Base-by-base conservation (phyloP, 2,329 filamentous ascomycete genomes). In the Alternaria tenuissima region DNA sequence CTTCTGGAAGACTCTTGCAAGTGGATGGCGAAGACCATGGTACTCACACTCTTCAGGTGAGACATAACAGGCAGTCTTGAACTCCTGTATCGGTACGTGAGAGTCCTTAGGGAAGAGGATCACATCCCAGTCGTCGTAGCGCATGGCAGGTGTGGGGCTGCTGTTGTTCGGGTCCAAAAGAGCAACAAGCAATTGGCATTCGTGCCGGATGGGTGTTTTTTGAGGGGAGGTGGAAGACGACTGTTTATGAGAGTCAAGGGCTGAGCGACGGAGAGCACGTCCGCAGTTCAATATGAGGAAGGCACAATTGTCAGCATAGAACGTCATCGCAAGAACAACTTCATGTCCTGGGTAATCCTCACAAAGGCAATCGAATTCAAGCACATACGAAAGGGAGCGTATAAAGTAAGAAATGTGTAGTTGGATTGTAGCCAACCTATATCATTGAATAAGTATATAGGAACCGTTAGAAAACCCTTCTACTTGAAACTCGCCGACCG, bases 101-200 rank as follows among this genome's bases (percentile, higher is more conserved):
- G 84, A 88, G 62, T 86, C 84, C 57, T 64, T 70, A 0, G 91
- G 89, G 75, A 96, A 96, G 62, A 96, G 83, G 43, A 96, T 86
- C 56, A 95, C 86, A 72, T 96, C 93, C 93, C 92, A 96, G 72
- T 92, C 88, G 69, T 92, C 87, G 83, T 91, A 96, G 60, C 92
- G 89, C 93, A 96, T 96, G 63, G 69, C 84, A 78, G 70, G 63
- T 59, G 59, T 63, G 44, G 55, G 60, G 64, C 55, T 63, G 61
- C 48, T 59, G 54, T 51, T 55, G 62, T 57, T 57, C 52, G 46
- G 59, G 55, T 62, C 62, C 62, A 65, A 66, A 59, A 59, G 57
- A 59, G 63, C 61, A 65, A 62, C 61, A 65, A 60, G 47, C 56
- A 64, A 68, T 39, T 48, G 63, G 52, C 43, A 57, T 20, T 42